Conservation (phyloP, 2,329 filamentous ascomycete species). For the Colletotrichum tanaceti region DNA sequence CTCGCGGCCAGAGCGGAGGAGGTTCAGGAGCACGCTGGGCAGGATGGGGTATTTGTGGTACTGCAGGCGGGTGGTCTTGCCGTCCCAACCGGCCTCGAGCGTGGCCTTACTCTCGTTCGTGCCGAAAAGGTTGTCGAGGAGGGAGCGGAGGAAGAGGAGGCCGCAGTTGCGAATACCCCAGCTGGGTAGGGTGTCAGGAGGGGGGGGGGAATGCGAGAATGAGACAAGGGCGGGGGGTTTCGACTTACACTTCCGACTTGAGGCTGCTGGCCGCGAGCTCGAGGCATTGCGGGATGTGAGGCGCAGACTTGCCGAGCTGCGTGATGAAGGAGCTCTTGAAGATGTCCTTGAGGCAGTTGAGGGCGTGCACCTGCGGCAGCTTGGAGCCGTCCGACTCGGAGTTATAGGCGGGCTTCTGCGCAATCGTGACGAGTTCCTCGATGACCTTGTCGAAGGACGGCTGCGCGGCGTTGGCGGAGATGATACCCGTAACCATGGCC, state of each 20-base stretch:
- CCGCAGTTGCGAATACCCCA: slow-evolving; percentile 98
- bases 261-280: slow-evolving; percentile 84
- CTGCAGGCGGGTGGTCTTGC: slow-evolving; percentile 72
- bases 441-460: slow-evolving; percentile 76
- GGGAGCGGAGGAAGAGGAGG: slow-evolving; percentile 85
- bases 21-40: slow-evolving; percentile 69
- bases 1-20: slow-evolving; percentile 66
- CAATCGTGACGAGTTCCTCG: slow-evolving; percentile 69
- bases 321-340: slow-evolving; percentile 86
- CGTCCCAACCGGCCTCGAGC: slow-evolving; percentile 73
- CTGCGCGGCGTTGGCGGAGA: slow-evolving; percentile 71
- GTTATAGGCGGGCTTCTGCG: slow-evolving; percentile 63
- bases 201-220: too few species aligned
- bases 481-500: slow-evolving; percentile 83
- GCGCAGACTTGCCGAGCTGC: slow-evolving; percentile 78
- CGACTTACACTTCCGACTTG: slow-evolving; percentile 76
- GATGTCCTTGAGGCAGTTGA: slow-evolving; percentile 93
- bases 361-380: slow-evolving; percentile 90
- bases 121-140: slow-evolving; percentile 83
- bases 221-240: neutral
- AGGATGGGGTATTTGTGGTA: slow-evolving; percentile 77
- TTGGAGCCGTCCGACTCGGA: slow-evolving; percentile 72
- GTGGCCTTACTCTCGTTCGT: slow-evolving; percentile 76
- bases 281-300: slow-evolving; percentile 78
- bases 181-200: slow-evolving; percentile 52